phyloP scores from a whole-genome alignment of 1,284 basidiomycete genomes.

The Vanrija sp. region DNA sequence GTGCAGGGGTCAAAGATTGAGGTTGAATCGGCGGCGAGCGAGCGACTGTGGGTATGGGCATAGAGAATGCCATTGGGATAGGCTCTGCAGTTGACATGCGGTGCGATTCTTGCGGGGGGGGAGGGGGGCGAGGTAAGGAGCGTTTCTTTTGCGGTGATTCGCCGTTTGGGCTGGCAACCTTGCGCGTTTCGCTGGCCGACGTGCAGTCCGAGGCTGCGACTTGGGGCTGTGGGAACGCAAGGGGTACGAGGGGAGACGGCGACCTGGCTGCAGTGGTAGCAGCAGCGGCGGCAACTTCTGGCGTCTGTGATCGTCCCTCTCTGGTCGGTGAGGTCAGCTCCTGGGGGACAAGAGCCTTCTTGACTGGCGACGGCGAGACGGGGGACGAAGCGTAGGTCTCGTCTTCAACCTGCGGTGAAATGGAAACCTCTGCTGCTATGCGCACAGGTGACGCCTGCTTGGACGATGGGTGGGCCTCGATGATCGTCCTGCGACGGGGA shows the following conservation, averaged over 20 bases:
- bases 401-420: background rate
- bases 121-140: slow-evolving; percentile 6
- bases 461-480: slow-evolving; percentile 14
- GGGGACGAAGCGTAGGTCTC: background rate
- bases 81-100: slow-evolving; percentile 5
- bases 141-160: slow-evolving; percentile 1
- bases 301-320: background rate
- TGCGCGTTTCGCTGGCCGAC: background rate
- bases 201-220: background rate
- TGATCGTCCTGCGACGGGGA: slow-evolving; percentile 33
- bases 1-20: background rate
- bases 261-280: background rate
- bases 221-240: background rate
- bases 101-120: background rate
- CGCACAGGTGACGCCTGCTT: slow-evolving; percentile 5
- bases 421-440: background rate
- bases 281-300: background rate
- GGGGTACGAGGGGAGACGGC: background rate
- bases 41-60: slow-evolving; percentile 3
- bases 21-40: background rate
- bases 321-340: background rate
- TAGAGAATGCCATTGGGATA: slow-evolving; percentile 9
- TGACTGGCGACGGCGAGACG: slow-evolving; percentile 1
- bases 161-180: too few relatives aligned
- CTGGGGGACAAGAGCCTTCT: background rate